phyloP scores from a whole-genome alignment of 495 filamentous ascomycete species.

The Monascus purpureus region DNA sequence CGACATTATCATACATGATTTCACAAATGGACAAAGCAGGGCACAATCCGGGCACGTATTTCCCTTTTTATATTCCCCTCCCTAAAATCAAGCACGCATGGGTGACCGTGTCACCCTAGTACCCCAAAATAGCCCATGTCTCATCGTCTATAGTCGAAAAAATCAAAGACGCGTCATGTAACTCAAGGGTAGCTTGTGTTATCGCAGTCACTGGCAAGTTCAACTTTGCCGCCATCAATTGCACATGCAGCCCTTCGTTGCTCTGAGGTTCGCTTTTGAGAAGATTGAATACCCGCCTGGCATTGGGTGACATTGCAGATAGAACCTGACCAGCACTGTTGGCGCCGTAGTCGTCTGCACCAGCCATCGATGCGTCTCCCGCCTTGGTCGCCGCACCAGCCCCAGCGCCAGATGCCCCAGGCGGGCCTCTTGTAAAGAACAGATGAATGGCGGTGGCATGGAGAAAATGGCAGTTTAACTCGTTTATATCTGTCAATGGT shows the following conservation, averaged over 20 bases:
- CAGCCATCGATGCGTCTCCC: constrained; percentile 24
- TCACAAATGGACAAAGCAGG: too few relatives aligned
- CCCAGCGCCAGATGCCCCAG: constrained; percentile 21
- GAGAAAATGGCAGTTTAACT: constrained; percentile 77
- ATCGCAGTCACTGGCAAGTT: constrained; percentile 54
- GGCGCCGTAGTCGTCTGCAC: constrained; percentile 19
- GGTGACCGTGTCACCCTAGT: too few relatives aligned
- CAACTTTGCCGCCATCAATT: constrained; percentile 51
- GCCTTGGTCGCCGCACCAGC: constrained; percentile 7
- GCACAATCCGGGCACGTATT: too few relatives aligned
- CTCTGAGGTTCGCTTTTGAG: constrained; percentile 49
- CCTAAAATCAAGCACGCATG: too few relatives aligned
- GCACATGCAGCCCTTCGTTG: constrained; percentile 68
- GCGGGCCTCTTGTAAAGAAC: constrained; percentile 65
- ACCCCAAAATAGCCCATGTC: constrained; percentile 62
- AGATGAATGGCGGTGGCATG: constrained; percentile 82
- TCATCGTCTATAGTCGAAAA: constrained; percentile 86
- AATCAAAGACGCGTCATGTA: constrained; percentile 56
- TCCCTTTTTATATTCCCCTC: too few relatives aligned
- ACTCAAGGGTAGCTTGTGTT: constrained; percentile 58
- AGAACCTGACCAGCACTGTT: constrained; percentile 17
- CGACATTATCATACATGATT: too few relatives aligned
- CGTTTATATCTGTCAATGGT: constrained; percentile 71
- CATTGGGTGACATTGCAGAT: constrained; percentile 36
- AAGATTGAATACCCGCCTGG: constrained; percentile 52